Conservation (phyloP, 2,329 filamentous ascomycete genomes). For the Venturia carpophila region DNA sequence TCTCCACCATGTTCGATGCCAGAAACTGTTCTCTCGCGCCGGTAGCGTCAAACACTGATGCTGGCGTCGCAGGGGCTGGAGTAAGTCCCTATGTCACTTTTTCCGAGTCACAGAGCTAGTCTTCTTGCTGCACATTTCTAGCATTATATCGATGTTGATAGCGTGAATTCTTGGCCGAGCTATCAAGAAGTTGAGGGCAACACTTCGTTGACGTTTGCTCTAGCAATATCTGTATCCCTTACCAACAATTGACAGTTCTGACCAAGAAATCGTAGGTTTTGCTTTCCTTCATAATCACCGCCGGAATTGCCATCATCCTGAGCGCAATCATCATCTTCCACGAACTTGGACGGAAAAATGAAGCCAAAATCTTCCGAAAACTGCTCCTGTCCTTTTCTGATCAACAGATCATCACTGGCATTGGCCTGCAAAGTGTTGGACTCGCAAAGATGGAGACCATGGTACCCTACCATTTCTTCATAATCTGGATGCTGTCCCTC, state of each 20-base stretch:
- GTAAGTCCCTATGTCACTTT: slow-evolving; percentile 34
- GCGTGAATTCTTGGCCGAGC: too few species aligned
- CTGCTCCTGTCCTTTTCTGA: slow-evolving; percentile 58
- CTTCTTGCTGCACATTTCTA: too few species aligned
- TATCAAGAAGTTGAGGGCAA: too few species aligned
- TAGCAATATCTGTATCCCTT: too few species aligned
- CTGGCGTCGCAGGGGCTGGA: slow-evolving; percentile 50
- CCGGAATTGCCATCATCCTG: slow-evolving; percentile 48
- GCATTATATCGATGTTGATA: too few species aligned
- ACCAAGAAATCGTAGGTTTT: slow-evolving; percentile 41
- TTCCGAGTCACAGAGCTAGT: neutral
- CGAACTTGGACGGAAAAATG: slow-evolving; percentile 38
- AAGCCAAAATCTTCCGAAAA: slow-evolving; percentile 51
- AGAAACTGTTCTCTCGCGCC: slow-evolving; percentile 41
- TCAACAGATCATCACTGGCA: slow-evolving; percentile 61
- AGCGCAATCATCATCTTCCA: slow-evolving; percentile 50
- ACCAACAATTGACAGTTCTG: neutral
- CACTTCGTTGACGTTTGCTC: too few species aligned
- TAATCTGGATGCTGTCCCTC: slow-evolving; percentile 60
- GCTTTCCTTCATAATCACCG: slow-evolving; percentile 60
- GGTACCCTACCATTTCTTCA: slow-evolving; percentile 62
- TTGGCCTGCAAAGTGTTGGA: slow-evolving; percentile 58
- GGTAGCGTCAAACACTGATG: slow-evolving; percentile 41
- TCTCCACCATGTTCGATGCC: slow-evolving; percentile 11
- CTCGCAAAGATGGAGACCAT: slow-evolving; percentile 52